A percentile compares a stretch with the other conserved stretches of the same genome.
phyloP scores from a whole-genome alignment of 164 flowering plant species.

The Kalanchoe fedtschenkoi region DNA sequence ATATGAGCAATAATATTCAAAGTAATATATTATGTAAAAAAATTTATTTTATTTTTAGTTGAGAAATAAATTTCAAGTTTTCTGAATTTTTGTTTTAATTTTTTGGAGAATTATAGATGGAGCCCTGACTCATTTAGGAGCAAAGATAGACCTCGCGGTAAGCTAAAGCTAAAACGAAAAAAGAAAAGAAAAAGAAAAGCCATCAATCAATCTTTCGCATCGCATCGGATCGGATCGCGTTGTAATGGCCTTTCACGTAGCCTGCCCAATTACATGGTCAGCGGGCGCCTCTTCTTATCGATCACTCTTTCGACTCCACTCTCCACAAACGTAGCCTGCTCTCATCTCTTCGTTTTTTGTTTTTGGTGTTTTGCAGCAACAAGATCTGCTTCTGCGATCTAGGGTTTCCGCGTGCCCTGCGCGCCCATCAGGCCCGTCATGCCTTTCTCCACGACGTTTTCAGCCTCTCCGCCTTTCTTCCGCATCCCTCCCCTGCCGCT shows the following conservation, averaged over 20 bases:
- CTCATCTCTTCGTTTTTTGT: constrained; percentile 12
- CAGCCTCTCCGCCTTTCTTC: constrained; percentile 44
- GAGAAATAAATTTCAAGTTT: too few relatives aligned
- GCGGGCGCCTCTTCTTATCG: constrained; percentile 3
- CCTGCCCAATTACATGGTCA: constrained; percentile 98
- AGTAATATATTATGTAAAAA: too few relatives aligned
- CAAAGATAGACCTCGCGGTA: too few relatives aligned
- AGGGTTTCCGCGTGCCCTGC: constrained; percentile 58
- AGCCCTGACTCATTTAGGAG: too few relatives aligned
- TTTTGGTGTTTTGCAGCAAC: constrained; percentile 30
- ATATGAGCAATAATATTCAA: too few relatives aligned
- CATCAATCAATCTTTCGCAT: not conserved
- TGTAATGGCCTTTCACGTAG: constrained; percentile 93
- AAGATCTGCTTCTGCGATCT: constrained; percentile 67
- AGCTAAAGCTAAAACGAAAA: not conserved
- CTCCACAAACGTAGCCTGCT: not conserved
- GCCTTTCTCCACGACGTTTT: constrained; percentile 40
- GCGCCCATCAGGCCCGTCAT: constrained; percentile 23
- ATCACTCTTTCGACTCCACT: constrained; percentile 13
- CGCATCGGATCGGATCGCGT: not conserved
- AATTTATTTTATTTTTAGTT: too few relatives aligned
- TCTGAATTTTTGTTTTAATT: too few relatives aligned
- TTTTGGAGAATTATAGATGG: too few relatives aligned
- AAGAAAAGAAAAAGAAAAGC: not conserved
- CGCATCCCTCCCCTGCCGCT: constrained; percentile 49